Percentiles rank a stretch among this genome's conserved stretches.
These are phyloP conservation scores for Tetracladium setigerum DNA, from an alignment of 495 filamentous ascomycete species.

Conservation along the genomic window DNA sequence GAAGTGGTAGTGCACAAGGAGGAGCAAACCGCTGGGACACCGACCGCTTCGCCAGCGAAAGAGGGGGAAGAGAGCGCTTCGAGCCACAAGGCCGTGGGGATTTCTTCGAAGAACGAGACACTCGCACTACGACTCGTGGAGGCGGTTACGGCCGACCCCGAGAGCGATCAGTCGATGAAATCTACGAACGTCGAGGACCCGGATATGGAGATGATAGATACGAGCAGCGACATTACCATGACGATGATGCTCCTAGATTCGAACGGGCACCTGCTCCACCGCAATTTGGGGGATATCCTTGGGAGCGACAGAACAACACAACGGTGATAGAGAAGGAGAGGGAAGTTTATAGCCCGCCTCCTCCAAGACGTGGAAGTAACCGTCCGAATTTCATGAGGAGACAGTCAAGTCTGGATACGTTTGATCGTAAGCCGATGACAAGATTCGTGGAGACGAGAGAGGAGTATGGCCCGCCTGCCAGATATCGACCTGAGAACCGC, in stretches of 20 bases:
- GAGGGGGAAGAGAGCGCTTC: constrained; percentile 19
- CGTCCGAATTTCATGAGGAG: constrained; percentile 54
- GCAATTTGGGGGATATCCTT: no score
- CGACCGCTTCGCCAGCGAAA: constrained; percentile 22
- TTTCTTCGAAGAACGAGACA: constrained; percentile 17
- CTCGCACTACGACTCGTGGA: constrained; percentile 4
- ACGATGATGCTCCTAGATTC: constrained; percentile 47
- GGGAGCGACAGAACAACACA: constrained; percentile 28
- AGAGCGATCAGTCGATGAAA: constrained; percentile 27
- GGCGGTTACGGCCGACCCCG: constrained; percentile 4
- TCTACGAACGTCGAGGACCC: constrained; percentile 28
- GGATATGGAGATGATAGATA: constrained; percentile 41
- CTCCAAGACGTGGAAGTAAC: constrained; percentile 33
- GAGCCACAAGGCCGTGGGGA: no score
- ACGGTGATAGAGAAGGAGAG: constrained; percentile 46
- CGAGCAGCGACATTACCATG: constrained; percentile 39
- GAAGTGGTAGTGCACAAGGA: no score
- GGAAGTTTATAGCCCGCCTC: constrained; percentile 22
- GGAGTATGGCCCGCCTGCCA: constrained; percentile 35
- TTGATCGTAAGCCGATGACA: constrained; percentile 56
- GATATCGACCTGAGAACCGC: constrained; percentile 36
- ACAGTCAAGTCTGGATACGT: constrained; percentile 65
- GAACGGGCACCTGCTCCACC: constrained; percentile 39
- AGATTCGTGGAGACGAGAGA: constrained; percentile 33
- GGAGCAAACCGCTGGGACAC: constrained; percentile 16